Conservation (phyloP, 768 basidiomycete species). For the Tylopilus vinaceipallidus region DNA sequence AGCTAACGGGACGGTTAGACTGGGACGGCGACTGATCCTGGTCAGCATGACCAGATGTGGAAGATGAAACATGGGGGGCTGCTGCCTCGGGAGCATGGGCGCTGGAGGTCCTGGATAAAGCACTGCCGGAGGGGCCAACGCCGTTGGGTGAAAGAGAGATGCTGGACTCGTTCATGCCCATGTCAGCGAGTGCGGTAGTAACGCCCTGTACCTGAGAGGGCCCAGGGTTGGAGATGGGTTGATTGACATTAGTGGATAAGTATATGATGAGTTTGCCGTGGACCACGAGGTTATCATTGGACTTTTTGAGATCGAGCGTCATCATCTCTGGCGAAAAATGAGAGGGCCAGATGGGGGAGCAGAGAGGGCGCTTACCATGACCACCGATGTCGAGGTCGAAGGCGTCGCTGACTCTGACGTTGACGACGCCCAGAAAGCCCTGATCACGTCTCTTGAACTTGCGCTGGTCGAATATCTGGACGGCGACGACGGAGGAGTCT, state of each 20-base stretch:
- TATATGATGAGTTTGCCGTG: constrained; percentile 98
- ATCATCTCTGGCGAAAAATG: constrained; percentile 72
- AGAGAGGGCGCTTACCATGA: constrained; percentile 64
- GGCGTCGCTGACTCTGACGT: constrained; percentile 86
- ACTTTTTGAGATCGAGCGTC: constrained; percentile 94
- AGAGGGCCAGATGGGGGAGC: not conserved
- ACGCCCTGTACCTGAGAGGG: constrained; percentile 67
- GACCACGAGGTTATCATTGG: constrained; percentile 97
- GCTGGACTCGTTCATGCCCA: constrained; percentile 59
- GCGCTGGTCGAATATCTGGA: constrained; percentile 98
- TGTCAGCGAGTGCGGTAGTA: constrained; percentile 56
- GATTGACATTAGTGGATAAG: constrained; percentile 85
- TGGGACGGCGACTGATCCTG: constrained; percentile 28
- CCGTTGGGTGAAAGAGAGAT: constrained; percentile 53
- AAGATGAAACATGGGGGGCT: constrained; percentile 30
- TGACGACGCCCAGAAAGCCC: constrained; percentile 97
- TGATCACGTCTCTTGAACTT: constrained; percentile 99
- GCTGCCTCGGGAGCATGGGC: constrained; percentile 60
- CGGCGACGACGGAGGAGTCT: constrained; percentile 96
- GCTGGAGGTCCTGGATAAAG: constrained; percentile 64
- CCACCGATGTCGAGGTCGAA: constrained; percentile 90
- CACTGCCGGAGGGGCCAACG: constrained; percentile 31
- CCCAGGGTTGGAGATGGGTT: constrained; percentile 82
- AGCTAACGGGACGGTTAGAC: constrained; percentile 37
- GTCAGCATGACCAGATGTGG: constrained; percentile 30